Evolutionary conservation across 441 rosid genomes (phyloP).

Genomic region (Populus hybrid): DNA sequence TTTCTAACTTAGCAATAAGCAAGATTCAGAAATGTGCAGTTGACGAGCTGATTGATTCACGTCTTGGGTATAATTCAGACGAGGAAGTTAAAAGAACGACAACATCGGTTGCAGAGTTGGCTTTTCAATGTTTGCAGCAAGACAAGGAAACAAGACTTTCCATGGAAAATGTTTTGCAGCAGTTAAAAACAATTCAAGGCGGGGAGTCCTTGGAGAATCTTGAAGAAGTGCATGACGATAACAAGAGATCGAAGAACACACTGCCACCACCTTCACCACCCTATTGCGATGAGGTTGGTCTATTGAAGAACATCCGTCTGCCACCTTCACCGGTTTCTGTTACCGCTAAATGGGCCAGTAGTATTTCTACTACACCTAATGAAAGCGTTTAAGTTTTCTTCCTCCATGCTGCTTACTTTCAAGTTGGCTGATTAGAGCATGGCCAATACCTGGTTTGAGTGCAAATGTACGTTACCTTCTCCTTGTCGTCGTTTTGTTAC

Average conservation of each 20-base stretch:
- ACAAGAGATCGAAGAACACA: slow-evolving; percentile 7
- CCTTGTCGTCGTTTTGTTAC: background rate
- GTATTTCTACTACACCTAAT: slow-evolving; percentile 33
- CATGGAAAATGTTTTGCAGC: slow-evolving; percentile 54
- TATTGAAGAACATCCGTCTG: slow-evolving; percentile 28
- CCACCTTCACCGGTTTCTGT: slow-evolving; percentile 62
- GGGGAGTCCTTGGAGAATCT: slow-evolving; percentile 18
- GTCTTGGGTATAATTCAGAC: slow-evolving; percentile 22
- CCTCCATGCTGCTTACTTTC: slow-evolving; percentile 1
- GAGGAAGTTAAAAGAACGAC: slow-evolving; percentile 15
- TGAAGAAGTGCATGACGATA: slow-evolving; percentile 10
- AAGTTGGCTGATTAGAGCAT: background rate
- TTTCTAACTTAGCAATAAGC: slow-evolving; percentile 21
- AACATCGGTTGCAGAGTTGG: slow-evolving; percentile 27
- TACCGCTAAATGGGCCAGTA: slow-evolving; percentile 57
- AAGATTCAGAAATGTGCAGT: slow-evolving; percentile 22
- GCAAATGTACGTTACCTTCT: background rate
- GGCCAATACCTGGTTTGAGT: background rate
- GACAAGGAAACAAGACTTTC: slow-evolving; percentile 57
- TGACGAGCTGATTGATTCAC: slow-evolving; percentile 25
- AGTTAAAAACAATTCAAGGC: slow-evolving; percentile 40
- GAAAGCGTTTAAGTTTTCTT: slow-evolving; percentile 28
- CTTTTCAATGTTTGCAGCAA: slow-evolving; percentile 29
- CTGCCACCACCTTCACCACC: slow-evolving; percentile 39
- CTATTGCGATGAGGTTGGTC: slow-evolving; percentile 32